These are phyloP conservation scores for Pelargonium citronellum DNA, from an alignment of 441 rosid genomes.

Conservation along the genomic window DNA sequence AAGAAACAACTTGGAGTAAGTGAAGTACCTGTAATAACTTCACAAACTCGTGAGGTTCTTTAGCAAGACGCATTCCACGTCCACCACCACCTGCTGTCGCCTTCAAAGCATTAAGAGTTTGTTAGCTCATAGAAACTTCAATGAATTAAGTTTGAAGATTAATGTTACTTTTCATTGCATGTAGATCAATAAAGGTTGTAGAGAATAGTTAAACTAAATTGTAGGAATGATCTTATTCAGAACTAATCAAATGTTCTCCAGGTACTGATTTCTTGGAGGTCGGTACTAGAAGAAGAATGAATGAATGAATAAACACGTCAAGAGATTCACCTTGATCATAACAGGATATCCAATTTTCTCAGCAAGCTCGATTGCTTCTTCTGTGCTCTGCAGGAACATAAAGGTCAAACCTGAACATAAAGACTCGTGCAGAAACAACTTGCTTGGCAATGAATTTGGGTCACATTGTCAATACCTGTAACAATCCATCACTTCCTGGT, in stretches of 20 bases:
- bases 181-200: not conserved
- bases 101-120: conserved; percentile 33
- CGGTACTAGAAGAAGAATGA: not conserved
- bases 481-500: conserved; percentile 91
- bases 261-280: not conserved
- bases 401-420: conserved; percentile 11
- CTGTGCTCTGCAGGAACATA: conserved; percentile 58
- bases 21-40: conserved; percentile 76
- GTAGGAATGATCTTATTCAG: too few species aligned
- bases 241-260: not conserved
- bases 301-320: not conserved
- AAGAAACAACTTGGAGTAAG: conserved; percentile 13
- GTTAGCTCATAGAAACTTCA: conserved; percentile 6
- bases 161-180: not conserved
- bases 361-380: conserved; percentile 80
- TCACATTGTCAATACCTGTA: conserved; percentile 44
- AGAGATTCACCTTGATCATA: conserved; percentile 76
- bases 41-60: conserved; percentile 85
- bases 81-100: conserved; percentile 99
- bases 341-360: conserved; percentile 82
- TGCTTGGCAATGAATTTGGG: too few species aligned
- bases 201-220: too few species aligned
- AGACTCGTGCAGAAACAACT: too few species aligned
- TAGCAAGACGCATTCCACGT: conserved; percentile 98
- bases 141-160: not conserved